Conservation (phyloP, 352 stramenopile genomes). For the Phytophthora macrochlamydospora region DNA sequence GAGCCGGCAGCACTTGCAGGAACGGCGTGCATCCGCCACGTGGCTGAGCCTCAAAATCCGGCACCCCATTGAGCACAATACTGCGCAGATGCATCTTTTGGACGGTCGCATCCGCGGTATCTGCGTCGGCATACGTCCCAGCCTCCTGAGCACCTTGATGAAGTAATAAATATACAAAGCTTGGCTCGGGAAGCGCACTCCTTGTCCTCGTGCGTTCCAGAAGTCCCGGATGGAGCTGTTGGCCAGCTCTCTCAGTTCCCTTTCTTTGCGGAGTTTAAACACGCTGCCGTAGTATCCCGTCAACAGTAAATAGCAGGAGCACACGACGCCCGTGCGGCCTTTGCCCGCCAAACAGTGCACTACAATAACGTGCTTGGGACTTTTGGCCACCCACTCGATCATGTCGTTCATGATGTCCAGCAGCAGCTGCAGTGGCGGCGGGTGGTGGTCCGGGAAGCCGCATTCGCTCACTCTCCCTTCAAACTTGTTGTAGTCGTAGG, state of each 20-base stretch:
- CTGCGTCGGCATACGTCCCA: constrained; percentile 52
- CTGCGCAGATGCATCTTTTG: constrained; percentile 65
- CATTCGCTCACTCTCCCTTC: constrained; percentile 73
- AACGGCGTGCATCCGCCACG: constrained; percentile 66
- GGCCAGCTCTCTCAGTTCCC: constrained; percentile 64
- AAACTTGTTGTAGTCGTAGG: constrained; percentile 83
- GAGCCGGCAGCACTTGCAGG: constrained; percentile 66
- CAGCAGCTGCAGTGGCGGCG: constrained; percentile 75
- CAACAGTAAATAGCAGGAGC: constrained; percentile 82
- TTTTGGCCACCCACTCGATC: constrained; percentile 71
- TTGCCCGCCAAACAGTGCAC: constrained; percentile 86
- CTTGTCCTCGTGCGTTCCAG: constrained; percentile 76
- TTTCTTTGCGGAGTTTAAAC: constrained; percentile 68
- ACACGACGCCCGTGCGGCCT: constrained; percentile 81
- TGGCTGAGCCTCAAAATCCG: constrained; percentile 73
- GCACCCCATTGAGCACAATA: constrained; percentile 76
- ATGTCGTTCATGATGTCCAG: constrained; percentile 89
- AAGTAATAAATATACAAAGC: constrained; percentile 91
- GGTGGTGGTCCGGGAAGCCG: constrained; percentile 83
- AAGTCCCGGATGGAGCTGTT: constrained; percentile 79
- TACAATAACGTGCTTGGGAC: constrained; percentile 73
- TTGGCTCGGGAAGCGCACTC: constrained; percentile 84
- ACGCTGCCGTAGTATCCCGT: constrained; percentile 76
- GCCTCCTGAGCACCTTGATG: constrained; percentile 62
- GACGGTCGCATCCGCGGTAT: constrained; percentile 60